Conservation (phyloP, 306 rosid species). For the Echinosophora koreensis region DNA sequence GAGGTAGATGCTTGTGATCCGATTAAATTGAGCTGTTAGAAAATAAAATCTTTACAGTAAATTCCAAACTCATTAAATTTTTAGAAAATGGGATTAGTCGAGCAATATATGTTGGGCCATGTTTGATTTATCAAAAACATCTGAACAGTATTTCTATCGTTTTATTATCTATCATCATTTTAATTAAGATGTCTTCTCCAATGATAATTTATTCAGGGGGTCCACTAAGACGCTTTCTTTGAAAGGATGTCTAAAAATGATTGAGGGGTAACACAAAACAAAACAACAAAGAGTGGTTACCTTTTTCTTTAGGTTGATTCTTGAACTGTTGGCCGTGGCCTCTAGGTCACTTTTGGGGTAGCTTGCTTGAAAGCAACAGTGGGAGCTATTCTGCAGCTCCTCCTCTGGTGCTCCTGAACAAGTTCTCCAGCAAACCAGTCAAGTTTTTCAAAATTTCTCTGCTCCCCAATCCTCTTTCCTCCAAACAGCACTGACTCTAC, state of each 20-base stretch:
- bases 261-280: slow-evolving; percentile 45
- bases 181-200: slow-evolving; percentile 40
- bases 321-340: slow-evolving; percentile 10
- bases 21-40: slow-evolving; percentile 2
- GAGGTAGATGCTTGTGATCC: slow-evolving; percentile 25
- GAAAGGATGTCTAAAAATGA: slow-evolving; percentile 47
- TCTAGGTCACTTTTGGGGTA: slow-evolving; percentile 64
- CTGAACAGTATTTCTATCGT: slow-evolving; percentile 31
- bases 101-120: slow-evolving; percentile 15
- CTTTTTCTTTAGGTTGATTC: slow-evolving; percentile 49
- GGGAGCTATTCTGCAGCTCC: slow-evolving; percentile 99
- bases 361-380: slow-evolving; percentile 99
- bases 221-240: slow-evolving; percentile 50
- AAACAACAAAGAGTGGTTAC: slow-evolving; percentile 51
- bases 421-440: slow-evolving; percentile 99
- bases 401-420: slow-evolving; percentile 97
- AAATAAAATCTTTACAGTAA: neutral
- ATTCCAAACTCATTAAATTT: neutral
- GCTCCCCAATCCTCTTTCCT: slow-evolving; percentile 85
- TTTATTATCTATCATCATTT: neutral
- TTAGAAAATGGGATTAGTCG: slow-evolving; percentile 25
- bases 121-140: slow-evolving; percentile 25
- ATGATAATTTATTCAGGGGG: slow-evolving; percentile 47
- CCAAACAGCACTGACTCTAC: slow-evolving; percentile 95
- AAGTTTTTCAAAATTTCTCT: slow-evolving; percentile 86